Percentiles rank a stretch among this genome's conserved stretches.
Evolutionary conservation across 306 rosid genomes (phyloP).

Genomic region (Oemleria cerasiformis): DNA sequence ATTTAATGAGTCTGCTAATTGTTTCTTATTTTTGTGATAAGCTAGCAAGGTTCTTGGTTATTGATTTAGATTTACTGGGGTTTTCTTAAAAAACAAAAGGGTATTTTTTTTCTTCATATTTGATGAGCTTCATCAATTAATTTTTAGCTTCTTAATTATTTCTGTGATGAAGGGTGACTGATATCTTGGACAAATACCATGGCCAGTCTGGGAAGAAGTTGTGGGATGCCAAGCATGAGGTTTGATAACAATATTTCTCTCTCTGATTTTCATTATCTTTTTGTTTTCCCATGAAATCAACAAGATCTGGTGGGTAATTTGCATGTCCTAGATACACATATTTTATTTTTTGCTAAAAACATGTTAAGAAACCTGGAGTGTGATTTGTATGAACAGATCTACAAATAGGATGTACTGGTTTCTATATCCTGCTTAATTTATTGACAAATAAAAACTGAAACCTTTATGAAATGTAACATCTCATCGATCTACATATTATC

Average conservation of each 20-base stretch:
- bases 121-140: not conserved
- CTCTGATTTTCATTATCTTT: not conserved
- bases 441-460: conserved; percentile 31
- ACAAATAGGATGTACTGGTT: conserved; percentile 42
- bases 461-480: conserved; percentile 32
- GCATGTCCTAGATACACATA: conserved; percentile 7
- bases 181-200: conserved; percentile 66
- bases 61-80: not conserved
- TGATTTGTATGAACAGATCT: conserved; percentile 54
- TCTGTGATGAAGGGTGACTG: conserved; percentile 51
- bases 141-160: not conserved
- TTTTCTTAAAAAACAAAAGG: not conserved
- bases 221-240: conserved; percentile 98
- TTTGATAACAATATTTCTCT: conserved; percentile 15
- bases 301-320: conserved; percentile 11
- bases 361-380: conserved; percentile 40
- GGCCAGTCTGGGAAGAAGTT: conserved; percentile 56
- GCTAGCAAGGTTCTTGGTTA: not conserved
- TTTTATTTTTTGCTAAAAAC: conserved; percentile 37
- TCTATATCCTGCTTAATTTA: not conserved
- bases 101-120: not conserved
- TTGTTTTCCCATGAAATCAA: not conserved
- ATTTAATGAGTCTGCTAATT: no score
- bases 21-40: no score
- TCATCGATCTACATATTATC: conserved; percentile 22